phyloP scores from a whole-genome alignment of 73 alveolate genomes.

The Paramecium caudatum region DNA sequence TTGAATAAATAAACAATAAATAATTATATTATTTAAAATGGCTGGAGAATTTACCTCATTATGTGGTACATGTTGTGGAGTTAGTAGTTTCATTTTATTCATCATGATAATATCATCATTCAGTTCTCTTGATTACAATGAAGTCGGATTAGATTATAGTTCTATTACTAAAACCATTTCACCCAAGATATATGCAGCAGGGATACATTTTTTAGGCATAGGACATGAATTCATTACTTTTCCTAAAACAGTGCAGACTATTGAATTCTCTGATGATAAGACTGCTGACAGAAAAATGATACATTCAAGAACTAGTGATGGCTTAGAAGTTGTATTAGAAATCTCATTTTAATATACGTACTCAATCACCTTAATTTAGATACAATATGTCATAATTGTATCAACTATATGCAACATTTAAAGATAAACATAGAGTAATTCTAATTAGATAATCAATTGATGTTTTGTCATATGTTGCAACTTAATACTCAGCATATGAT shows the following conservation, averaged over 20 bases:
- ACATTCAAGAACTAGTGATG: slow-evolving; percentile 97
- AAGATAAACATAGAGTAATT: slow-evolving; percentile 84
- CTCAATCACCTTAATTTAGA: background rate
- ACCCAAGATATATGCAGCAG: slow-evolving; percentile 87
- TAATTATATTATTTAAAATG: slow-evolving; percentile 6
- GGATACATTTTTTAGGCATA: slow-evolving; percentile 95
- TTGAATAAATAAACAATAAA: slow-evolving; percentile 19
- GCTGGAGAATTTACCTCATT: slow-evolving; percentile 32
- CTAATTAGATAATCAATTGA: slow-evolving; percentile 92
- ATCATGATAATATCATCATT: slow-evolving; percentile 79
- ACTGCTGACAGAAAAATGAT: slow-evolving; percentile 90
- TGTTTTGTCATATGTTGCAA: slow-evolving; percentile 93
- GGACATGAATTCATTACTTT: slow-evolving; percentile 95
- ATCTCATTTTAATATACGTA: slow-evolving; percentile 92
- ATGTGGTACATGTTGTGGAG: slow-evolving; percentile 72
- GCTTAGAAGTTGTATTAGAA: slow-evolving; percentile 95
- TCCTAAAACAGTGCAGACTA: slow-evolving; percentile 96
- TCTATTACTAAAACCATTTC: slow-evolving; percentile 92
- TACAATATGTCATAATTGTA: slow-evolving; percentile 83
- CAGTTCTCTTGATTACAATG: slow-evolving; percentile 93
- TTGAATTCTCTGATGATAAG: slow-evolving; percentile 89
- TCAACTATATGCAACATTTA: slow-evolving; percentile 91
- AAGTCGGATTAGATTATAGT: slow-evolving; percentile 95
- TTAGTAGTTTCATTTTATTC: slow-evolving; percentile 35
- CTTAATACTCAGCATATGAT: slow-evolving; percentile 94